phyloP scores from a whole-genome alignment of 2,329 filamentous ascomycete species.

The Cladosporium halotolerans region DNA sequence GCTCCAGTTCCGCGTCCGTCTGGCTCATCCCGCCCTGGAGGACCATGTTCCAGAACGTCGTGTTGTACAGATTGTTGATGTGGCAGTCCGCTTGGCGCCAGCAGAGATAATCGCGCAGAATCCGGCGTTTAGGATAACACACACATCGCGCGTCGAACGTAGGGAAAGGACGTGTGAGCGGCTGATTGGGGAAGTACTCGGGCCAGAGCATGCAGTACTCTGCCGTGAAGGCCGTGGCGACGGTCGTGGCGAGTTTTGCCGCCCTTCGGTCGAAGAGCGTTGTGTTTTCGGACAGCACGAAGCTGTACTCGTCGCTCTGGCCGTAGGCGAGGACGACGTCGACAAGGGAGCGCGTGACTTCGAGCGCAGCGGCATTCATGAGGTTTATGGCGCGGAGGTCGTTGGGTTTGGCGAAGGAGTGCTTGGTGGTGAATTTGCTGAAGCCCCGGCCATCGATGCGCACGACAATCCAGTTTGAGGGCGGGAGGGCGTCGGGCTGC shows the following conservation, averaged over 20 bases:
- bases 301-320: constrained; percentile 90
- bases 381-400: constrained; percentile 79
- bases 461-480: constrained; percentile 92
- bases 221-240: constrained; percentile 88
- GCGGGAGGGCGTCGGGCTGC: constrained; percentile 69
- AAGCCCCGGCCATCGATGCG: constrained; percentile 92
- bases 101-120: constrained; percentile 88
- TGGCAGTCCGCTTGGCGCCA: constrained; percentile 98
- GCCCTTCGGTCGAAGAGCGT: constrained; percentile 78
- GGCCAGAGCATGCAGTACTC: constrained; percentile 83
- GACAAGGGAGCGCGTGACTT: constrained; percentile 74
- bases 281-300: constrained; percentile 53
- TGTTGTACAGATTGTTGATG: constrained; percentile 98
- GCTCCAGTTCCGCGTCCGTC: constrained; percentile 71
- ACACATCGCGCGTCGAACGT: constrained; percentile 92
- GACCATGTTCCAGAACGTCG: constrained; percentile 87
- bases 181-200: constrained; percentile 63
- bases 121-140: constrained; percentile 73
- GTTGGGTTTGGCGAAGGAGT: constrained; percentile 87
- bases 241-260: constrained; percentile 84
- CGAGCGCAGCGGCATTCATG: constrained; percentile 89
- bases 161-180: constrained; percentile 68
- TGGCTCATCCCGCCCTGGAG: constrained; percentile 67
- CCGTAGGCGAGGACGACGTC: constrained; percentile 88
- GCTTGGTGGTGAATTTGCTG: constrained; percentile 59